A percentile compares a stretch with the other conserved stretches of the same genome.
Conservation (phyloP, 2,329 filamentous ascomycete species). For the Paecilomyces formosus region DNA sequence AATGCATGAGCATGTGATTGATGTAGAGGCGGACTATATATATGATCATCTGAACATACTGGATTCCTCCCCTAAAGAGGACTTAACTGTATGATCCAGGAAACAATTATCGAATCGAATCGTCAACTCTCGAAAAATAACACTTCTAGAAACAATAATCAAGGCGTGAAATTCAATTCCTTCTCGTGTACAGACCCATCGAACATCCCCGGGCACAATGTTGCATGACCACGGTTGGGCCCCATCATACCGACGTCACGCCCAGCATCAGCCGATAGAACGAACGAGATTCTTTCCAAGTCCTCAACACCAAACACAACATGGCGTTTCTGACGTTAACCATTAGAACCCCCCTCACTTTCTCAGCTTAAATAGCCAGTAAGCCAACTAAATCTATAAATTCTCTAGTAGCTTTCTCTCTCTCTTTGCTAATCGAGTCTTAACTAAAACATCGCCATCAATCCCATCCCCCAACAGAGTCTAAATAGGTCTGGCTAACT, state of each 20-base stretch:
- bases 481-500: not conserved
- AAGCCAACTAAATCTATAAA: too few relatives aligned
- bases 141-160: too few relatives aligned
- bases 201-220: too few relatives aligned
- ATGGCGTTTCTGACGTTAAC: not conserved
- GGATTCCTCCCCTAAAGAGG: too few relatives aligned
- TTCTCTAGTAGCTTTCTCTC: not conserved
- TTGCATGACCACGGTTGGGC: not conserved
- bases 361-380: not conserved
- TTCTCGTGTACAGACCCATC: too few relatives aligned
- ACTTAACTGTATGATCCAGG: too few relatives aligned
- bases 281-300: not conserved
- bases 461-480: not conserved
- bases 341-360: not conserved
- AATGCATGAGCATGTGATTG: too few relatives aligned
- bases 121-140: too few relatives aligned
- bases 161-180: too few relatives aligned
- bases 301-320: not conserved
- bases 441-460: not conserved
- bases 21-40: too few relatives aligned
- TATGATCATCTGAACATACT: too few relatives aligned
- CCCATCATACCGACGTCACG: not conserved
- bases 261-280: not conserved
- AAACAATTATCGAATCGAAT: too few relatives aligned
- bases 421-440: not conserved